phyloP scores from a whole-genome alignment of 306 rosid genomes.

The Mucuna pruriens region DNA sequence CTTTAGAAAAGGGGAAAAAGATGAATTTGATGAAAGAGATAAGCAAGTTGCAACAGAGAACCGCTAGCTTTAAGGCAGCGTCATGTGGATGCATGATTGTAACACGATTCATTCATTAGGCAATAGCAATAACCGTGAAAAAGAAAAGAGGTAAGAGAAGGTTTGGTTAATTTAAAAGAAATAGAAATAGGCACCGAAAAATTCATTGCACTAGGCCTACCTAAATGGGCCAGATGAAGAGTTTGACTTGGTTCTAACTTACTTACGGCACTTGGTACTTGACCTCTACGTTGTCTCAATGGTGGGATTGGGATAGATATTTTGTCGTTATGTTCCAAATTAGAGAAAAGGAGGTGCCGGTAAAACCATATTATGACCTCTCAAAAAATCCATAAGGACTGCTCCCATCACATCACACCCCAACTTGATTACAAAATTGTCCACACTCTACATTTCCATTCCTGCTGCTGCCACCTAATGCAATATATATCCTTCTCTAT shows the following conservation, averaged over 20 bases:
- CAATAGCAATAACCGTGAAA: background rate
- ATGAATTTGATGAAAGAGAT: background rate
- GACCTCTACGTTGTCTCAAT: constrained; percentile 30
- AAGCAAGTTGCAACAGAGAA: constrained; percentile 34
- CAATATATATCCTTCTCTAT: too few species aligned
- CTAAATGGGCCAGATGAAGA: constrained; percentile 19
- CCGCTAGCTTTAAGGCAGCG: background rate
- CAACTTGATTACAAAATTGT: constrained; percentile 29
- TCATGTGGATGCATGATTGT: constrained; percentile 34
- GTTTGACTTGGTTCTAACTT: constrained; percentile 32
- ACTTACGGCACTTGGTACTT: constrained; percentile 22
- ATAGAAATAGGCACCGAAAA: constrained; percentile 8
- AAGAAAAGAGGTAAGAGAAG: background rate
- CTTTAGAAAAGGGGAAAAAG: background rate
- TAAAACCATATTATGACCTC: background rate
- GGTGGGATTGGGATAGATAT: background rate
- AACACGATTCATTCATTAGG: background rate
- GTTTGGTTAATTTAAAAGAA: background rate
- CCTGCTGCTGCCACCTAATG: background rate
- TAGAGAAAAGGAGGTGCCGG: background rate
- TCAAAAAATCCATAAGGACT: background rate
- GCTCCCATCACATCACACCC: constrained; percentile 32
- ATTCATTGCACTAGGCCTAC: constrained; percentile 24
- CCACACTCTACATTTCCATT: background rate
- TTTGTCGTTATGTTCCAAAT: constrained; percentile 33